A percentile compares a stretch with the other conserved stretches of the same genome.
Evolutionary conservation across 257 asterid genomes (phyloP).

Genomic region (Hygrophila difformis): DNA sequence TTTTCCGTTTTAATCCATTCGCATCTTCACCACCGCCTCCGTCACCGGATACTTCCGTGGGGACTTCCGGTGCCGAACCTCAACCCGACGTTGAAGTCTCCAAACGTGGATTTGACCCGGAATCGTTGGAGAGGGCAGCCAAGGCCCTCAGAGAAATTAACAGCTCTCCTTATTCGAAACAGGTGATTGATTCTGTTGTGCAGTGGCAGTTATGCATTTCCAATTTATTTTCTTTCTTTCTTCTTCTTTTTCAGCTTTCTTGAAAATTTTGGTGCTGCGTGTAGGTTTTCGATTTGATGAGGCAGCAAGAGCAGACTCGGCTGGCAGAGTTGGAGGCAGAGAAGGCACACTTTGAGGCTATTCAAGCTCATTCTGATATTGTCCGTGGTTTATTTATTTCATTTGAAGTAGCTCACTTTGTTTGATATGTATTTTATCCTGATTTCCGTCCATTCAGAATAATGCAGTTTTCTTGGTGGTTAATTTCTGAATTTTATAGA

Average conservation of each 20-base stretch:
- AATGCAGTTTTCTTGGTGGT: no score
- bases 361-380: slow-evolving; percentile 69
- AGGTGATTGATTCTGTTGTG: slow-evolving; percentile 22
- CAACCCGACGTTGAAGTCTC: slow-evolving; percentile 50
- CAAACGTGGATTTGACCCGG: slow-evolving; percentile 68
- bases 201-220: neutral
- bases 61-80: slow-evolving; percentile 34
- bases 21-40: slow-evolving; percentile 32
- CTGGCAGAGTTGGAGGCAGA: no score
- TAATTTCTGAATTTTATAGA: no score
- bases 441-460: no score
- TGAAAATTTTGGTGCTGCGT: no score
- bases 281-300: no score
- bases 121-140: slow-evolving; percentile 74
- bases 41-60: slow-evolving; percentile 23
- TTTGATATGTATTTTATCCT: neutral
- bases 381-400: slow-evolving; percentile 32
- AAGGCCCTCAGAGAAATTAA: slow-evolving; percentile 80
- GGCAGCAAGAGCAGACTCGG: no score
- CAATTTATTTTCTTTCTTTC: neutral
- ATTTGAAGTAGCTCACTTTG: slow-evolving; percentile 1
- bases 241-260: slow-evolving; percentile 8
- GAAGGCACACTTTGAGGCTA: no score
- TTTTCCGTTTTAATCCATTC: slow-evolving; percentile 47
- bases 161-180: slow-evolving; percentile 43